These are phyloP conservation scores for Jaltomata sinuosa DNA, from an alignment of 257 asterid genomes.

Conservation along the genomic window DNA sequence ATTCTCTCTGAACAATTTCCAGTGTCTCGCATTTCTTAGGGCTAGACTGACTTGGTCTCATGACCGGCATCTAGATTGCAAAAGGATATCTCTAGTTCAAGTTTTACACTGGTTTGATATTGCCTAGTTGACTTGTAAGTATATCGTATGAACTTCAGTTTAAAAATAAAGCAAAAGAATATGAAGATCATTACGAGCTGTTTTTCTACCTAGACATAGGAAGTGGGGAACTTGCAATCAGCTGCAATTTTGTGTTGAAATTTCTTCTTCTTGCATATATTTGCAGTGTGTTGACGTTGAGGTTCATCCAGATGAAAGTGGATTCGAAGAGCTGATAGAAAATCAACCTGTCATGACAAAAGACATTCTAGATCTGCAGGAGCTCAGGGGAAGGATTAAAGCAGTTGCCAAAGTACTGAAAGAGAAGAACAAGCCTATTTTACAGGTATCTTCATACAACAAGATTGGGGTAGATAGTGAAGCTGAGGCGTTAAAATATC, in stretches of 20 bases:
- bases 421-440: constrained; percentile 27
- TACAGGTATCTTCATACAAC: background rate
- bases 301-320: constrained; percentile 6
- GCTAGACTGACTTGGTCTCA: background rate
- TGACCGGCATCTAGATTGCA: background rate
- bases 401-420: constrained; percentile 43
- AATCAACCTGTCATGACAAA: constrained; percentile 18
- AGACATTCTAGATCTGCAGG: constrained; percentile 37
- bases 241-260: background rate
- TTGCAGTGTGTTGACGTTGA: constrained; percentile 27
- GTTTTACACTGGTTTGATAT: background rate
- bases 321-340: constrained; percentile 2
- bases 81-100: background rate
- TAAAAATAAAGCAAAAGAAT: background rate
- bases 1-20: background rate
- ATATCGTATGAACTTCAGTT: background rate
- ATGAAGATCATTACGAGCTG: background rate
- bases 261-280: background rate
- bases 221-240: background rate
- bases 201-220: background rate
- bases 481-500: constrained; percentile 32
- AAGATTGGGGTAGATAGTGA: constrained; percentile 23
- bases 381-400: constrained; percentile 46
- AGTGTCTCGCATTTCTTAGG: background rate
- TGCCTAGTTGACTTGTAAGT: background rate